A percentile compares a stretch with the other conserved stretches of the same genome.
Evolutionary conservation across 192 early-diverging fungal species (phyloP).

Genomic region (Piromyces finnis): DNA sequence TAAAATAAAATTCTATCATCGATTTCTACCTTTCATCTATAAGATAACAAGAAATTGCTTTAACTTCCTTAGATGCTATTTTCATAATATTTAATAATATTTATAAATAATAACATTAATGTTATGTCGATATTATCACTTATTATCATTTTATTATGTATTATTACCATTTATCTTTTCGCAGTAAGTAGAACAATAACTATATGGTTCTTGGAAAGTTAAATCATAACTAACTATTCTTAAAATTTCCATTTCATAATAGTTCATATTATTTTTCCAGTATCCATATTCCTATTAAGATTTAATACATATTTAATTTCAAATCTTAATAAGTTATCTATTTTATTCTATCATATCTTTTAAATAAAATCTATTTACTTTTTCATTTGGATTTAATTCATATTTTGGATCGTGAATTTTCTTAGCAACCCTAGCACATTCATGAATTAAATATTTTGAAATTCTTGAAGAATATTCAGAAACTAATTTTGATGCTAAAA

Average conservation of each 20-base stretch:
- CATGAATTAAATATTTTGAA: not conserved
- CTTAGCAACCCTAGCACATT: not conserved
- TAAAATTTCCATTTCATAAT: not conserved
- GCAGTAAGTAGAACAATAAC: not conserved
- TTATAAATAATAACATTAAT: no score
- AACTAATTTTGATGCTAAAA: not conserved
- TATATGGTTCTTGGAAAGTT: not conserved
- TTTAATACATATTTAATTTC: not conserved
- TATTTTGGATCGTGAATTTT: not conserved
- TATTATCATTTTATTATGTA: no score
- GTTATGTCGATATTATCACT: no score
- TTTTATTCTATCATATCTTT: not conserved
- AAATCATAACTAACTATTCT: not conserved
- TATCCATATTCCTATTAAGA: not conserved
- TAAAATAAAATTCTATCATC: not conserved
- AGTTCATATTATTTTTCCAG: not conserved
- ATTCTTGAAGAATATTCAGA: not conserved
- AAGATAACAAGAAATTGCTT: not conserved
- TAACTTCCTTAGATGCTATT: not conserved
- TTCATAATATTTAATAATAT: no score
- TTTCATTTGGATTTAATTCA: not conserved
- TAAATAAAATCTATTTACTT: not conserved
- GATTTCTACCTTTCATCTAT: not conserved
- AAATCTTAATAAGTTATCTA: not conserved
- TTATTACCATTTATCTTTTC: not conserved